A percentile compares a stretch with the other conserved stretches of the same genome.
Evolutionary conservation across 768 basidiomycete genomes (phyloP).

Genomic region (Dictyophora rubrovolvata): DNA sequence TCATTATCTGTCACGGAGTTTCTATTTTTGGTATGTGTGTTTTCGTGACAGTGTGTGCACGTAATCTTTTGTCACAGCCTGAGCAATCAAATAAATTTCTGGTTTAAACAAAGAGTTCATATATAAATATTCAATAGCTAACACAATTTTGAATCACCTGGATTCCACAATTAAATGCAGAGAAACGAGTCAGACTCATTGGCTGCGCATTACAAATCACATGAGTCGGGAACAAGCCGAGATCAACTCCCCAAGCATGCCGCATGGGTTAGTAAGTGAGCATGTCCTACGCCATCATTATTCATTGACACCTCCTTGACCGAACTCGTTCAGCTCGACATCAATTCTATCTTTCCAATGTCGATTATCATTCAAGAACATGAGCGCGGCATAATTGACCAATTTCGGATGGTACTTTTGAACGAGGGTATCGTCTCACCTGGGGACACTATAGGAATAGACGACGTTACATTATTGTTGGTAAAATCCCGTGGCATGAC

Average conservation of each 20-base stretch:
- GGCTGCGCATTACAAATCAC: background rate
- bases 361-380: slow-evolving; percentile 7
- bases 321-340: background rate
- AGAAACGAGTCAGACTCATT: background rate
- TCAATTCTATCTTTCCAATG: background rate
- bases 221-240: background rate
- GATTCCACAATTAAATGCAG: too few relatives aligned
- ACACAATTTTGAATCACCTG: too few relatives aligned
- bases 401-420: slow-evolving; percentile 43
- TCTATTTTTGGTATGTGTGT: too few relatives aligned
- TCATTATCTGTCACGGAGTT: slow-evolving; percentile 32
- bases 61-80: too few relatives aligned
- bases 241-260: background rate
- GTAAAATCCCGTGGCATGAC: slow-evolving; percentile 13
- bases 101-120: too few relatives aligned
- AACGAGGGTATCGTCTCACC: slow-evolving; percentile 46
- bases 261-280: background rate
- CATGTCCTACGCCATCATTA: background rate
- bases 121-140: too few relatives aligned
- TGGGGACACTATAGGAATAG: slow-evolving; percentile 53
- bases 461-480: slow-evolving; percentile 49
- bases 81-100: too few relatives aligned
- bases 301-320: background rate
- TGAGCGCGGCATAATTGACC: slow-evolving; percentile 30
- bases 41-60: too few relatives aligned